Evolutionary conservation across 768 basidiomycete genomes (phyloP), one percentile per base, ranked within the genome.

Genomic region (Tylopilus plumbeoviolaceoides): DNA sequence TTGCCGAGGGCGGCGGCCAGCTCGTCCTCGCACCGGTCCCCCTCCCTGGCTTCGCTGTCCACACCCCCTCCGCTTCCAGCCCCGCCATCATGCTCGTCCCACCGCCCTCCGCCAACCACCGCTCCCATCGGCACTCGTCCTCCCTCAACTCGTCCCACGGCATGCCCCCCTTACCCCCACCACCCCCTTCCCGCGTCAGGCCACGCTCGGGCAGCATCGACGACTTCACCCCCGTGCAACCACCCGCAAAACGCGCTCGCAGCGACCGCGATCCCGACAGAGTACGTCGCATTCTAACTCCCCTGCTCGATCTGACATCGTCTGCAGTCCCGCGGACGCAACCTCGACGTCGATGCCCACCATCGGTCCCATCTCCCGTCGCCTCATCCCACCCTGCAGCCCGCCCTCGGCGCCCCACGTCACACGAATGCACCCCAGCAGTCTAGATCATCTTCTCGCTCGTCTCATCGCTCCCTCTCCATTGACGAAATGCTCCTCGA

Each of bases 401-500:
- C 58, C 30, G 5, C 51, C 1, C 59, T 53, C 53, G 42, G 51
- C 21, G 20, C 51, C 0, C 50, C 66, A 14, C 65, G 55, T 31
- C 53, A 54, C 42, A 5, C 57, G 1, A 58, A 60, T 12, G 6
- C 63, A 2, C 54, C 44, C 23, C 44, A 47, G 0, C 55, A 64
- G 17, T 70, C 64, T 2, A 50, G 67, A 48, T 72, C 73, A 0
- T 70, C 63, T 12, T 72, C 72, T 39, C 72, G 68, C 46, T 75
- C 75, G 3, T 73, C 68, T 0, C 60, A 44, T 21, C 64, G 57
- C 47, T 71, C 70, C 44, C 63, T 73, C 61, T 57, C 71, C 46
- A 66, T 79, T 53, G 78, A 79, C 46, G 77, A 79, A 50, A 74
- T 79, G 70, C 68, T 79, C 47, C 62, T 79, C 51, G 75, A 77